These are phyloP conservation scores for Ampelomyces quisqualis DNA, from an alignment of 2,329 filamentous ascomycete species.

Conservation along the genomic window DNA sequence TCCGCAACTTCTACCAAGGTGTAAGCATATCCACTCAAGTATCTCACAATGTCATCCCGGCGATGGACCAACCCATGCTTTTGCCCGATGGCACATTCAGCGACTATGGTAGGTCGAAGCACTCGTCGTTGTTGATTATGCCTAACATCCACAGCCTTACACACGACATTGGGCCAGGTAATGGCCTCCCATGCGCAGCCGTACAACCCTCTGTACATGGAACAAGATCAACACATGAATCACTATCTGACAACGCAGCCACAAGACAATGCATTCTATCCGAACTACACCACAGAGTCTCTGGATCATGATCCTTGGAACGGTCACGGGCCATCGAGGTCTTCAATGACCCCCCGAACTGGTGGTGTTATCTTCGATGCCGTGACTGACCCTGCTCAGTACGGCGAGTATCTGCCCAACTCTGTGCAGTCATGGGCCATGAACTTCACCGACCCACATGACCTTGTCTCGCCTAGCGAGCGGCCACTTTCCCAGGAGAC, in stretches of 20 bases:
- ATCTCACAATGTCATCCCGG: conserved; percentile 23
- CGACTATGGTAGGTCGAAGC: conserved; percentile 24
- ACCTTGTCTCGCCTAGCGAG: conserved; percentile 33
- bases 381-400: conserved; percentile 28
- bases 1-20: conserved; percentile 29
- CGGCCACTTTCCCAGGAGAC: conserved; percentile 28
- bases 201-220: conserved; percentile 22
- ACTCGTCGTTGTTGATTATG: background rate
- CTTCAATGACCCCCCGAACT: conserved; percentile 29
- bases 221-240: conserved; percentile 6
- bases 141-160: conserved; percentile 27
- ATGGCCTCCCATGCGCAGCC: conserved; percentile 25
- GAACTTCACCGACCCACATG: conserved; percentile 30
- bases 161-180: conserved; percentile 26
- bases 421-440: conserved; percentile 29
- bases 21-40: conserved; percentile 29
- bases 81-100: conserved; percentile 24
- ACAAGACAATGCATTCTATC: conserved; percentile 20
- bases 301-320: conserved; percentile 37
- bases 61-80: conserved; percentile 25
- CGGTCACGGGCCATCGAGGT: conserved; percentile 31
- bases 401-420: conserved; percentile 19
- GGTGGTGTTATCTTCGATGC: conserved; percentile 35
- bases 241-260: conserved; percentile 14
- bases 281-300: conserved; percentile 28